These are phyloP conservation scores for Calocybe indica DNA, from an alignment of 768 basidiomycete species.

Conservation along the genomic window DNA sequence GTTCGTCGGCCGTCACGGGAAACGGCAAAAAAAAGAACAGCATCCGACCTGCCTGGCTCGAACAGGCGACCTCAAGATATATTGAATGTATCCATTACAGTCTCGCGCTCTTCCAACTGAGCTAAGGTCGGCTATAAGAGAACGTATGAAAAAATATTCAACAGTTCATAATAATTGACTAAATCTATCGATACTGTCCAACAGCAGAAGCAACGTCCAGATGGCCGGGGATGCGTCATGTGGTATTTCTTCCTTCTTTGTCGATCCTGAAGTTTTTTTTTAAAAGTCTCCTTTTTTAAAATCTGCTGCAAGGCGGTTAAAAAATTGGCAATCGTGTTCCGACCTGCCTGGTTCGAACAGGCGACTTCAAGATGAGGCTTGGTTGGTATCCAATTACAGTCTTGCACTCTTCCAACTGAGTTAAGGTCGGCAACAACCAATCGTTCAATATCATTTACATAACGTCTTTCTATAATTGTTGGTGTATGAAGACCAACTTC, in stretches of 20 bases:
- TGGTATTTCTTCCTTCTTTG: no score
- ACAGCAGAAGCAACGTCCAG: not conserved
- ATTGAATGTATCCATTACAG: constrained; percentile 26
- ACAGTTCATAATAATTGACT: not conserved
- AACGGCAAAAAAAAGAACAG: constrained; percentile 7
- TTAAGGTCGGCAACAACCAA: constrained; percentile 31
- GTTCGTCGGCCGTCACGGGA: not conserved
- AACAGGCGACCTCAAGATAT: constrained; percentile 56
- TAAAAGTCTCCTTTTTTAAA: no score
- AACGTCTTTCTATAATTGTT: no score
- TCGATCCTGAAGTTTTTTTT: no score
- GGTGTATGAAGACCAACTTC: no score
- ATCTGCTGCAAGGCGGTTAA: no score
- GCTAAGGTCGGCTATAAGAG: constrained; percentile 30
- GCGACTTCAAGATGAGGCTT: constrained; percentile 43
- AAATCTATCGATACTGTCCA: not conserved
- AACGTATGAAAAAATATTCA: not conserved
- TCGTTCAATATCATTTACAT: no score
- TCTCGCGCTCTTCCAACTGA: constrained; percentile 43
- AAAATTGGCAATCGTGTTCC: constrained; percentile 19
- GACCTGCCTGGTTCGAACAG: constrained; percentile 60
- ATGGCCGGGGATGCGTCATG: no score
- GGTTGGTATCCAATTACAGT: constrained; percentile 28
- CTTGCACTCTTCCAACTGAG: constrained; percentile 43
- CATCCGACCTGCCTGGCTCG: constrained; percentile 55